Evolutionary conservation across 257 asterid species (phyloP).

Genomic region (Solanum ahanhuiri): DNA sequence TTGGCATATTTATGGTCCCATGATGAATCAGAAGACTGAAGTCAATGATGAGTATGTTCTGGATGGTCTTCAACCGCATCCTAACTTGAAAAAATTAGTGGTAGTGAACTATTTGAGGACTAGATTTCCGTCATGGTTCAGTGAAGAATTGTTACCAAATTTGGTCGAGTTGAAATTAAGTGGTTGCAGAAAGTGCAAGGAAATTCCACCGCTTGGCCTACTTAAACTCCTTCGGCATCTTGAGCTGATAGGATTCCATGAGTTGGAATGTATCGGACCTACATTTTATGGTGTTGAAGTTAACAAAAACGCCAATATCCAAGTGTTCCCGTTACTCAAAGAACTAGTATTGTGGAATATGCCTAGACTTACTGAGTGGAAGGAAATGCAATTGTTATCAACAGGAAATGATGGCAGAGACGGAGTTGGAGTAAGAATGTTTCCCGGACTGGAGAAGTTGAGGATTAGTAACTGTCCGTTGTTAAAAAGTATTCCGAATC

Average conservation of each 20-base stretch:
- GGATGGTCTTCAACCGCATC: not conserved
- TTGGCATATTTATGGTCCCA: no score
- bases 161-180: no score
- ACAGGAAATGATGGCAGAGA: not conserved
- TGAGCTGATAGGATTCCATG: no score
- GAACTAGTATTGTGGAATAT: not conserved
- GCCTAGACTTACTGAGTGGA: not conserved
- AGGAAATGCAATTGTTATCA: not conserved
- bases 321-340: not conserved
- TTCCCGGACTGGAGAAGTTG: not conserved
- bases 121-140: no score
- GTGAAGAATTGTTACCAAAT: no score
- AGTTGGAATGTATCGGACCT: not conserved
- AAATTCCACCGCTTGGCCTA: slow-evolving; percentile 6
- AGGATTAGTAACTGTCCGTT: not conserved
- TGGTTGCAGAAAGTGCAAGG: slow-evolving; percentile 1
- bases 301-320: not conserved
- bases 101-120: no score
- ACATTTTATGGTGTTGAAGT: not conserved
- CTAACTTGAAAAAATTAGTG: no score
- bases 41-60: not conserved
- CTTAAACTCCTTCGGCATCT: not conserved
- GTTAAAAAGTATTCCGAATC: not conserved
- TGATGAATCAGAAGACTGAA: not conserved
- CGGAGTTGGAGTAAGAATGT: not conserved